These are phyloP conservation scores for Aspergillus avenaceus DNA, from an alignment of 495 filamentous ascomycete genomes.

Conservation along the genomic window DNA sequence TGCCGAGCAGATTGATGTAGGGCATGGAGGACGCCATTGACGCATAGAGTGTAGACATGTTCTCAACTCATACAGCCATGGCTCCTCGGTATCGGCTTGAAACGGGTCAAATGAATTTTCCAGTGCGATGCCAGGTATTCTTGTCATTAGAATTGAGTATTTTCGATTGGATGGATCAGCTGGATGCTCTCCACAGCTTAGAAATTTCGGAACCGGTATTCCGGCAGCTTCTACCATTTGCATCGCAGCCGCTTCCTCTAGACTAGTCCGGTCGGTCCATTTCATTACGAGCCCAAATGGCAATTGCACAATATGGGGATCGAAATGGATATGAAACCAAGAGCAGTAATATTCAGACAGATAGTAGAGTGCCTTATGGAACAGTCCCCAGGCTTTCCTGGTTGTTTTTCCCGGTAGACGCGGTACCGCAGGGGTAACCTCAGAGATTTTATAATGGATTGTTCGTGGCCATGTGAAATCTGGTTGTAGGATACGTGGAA, in stretches of 20 bases:
- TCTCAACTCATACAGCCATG: conserved; percentile 15
- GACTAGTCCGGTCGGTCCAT: conserved; percentile 37
- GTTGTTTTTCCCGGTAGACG: neutral
- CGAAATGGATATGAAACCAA: conserved; percentile 15
- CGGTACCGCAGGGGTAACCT: conserved; percentile 9
- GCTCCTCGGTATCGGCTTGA: conserved; percentile 8
- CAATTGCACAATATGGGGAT: conserved; percentile 22
- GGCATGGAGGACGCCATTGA: conserved; percentile 7
- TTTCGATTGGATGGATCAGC: conserved; percentile 13
- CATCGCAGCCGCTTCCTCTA: conserved; percentile 38
- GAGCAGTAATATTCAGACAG: conserved; percentile 28
- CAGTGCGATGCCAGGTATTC: conserved; percentile 13
- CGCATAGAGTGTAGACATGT: conserved; percentile 15
- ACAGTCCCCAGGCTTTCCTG: conserved; percentile 16
- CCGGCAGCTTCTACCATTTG: conserved; percentile 32
- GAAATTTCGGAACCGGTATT: conserved; percentile 34
- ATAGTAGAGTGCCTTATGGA: conserved; percentile 18
- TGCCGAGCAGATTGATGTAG: conserved; percentile 2
- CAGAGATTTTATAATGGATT: conserved; percentile 10
- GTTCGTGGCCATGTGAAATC: conserved; percentile 23
- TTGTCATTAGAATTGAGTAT: conserved; percentile 14
- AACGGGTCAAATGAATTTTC: conserved; percentile 7
- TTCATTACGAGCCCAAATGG: conserved; percentile 36
- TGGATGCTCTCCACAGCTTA: conserved; percentile 39
- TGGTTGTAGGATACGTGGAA: conserved; percentile 17